Evolutionary conservation across 2,329 filamentous ascomycete species (phyloP).

Genomic region (Sclerotinia spermophila): DNA sequence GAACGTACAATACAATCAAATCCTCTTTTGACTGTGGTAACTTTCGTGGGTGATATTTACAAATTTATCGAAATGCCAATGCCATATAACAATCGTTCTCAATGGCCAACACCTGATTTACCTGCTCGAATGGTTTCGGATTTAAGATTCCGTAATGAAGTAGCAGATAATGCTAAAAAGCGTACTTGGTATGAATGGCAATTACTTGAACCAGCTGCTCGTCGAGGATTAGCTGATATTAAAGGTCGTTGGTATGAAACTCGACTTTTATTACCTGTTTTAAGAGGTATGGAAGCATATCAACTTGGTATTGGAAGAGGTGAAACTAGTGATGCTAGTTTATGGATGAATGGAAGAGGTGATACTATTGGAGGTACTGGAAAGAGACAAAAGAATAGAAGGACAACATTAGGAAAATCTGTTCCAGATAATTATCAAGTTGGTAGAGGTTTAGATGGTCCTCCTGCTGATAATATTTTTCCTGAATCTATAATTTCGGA

Average conservation of each 20-base stretch:
- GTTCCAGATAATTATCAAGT: slow-evolving; percentile 38
- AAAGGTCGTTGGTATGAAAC: slow-evolving; percentile 61
- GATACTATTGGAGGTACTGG: slow-evolving; percentile 37
- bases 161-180: slow-evolving; percentile 39
- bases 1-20: slow-evolving; percentile 28
- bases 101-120: slow-evolving; percentile 43
- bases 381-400: slow-evolving; percentile 35
- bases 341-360: slow-evolving; percentile 47
- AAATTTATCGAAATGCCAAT: slow-evolving; percentile 43
- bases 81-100: slow-evolving; percentile 36
- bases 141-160: slow-evolving; percentile 46
- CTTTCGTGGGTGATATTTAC: slow-evolving; percentile 50
- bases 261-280: slow-evolving; percentile 44
- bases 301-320: slow-evolving; percentile 37
- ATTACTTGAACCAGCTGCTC: slow-evolving; percentile 33
- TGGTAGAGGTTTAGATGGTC: slow-evolving; percentile 37
- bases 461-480: slow-evolving; percentile 31
- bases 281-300: slow-evolving; percentile 36
- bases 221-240: slow-evolving; percentile 44
- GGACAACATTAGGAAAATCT: slow-evolving; percentile 36
- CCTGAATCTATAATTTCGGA: slow-evolving; percentile 26
- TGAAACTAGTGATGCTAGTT: slow-evolving; percentile 41
- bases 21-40: slow-evolving; percentile 34
- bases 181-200: slow-evolving; percentile 36
- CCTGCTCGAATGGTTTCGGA: slow-evolving; percentile 43